Evolutionary conservation across 495 filamentous ascomycete genomes (phyloP), one percentile per base, ranked within the genome.

Genomic region (Penicillium soppii): DNA sequence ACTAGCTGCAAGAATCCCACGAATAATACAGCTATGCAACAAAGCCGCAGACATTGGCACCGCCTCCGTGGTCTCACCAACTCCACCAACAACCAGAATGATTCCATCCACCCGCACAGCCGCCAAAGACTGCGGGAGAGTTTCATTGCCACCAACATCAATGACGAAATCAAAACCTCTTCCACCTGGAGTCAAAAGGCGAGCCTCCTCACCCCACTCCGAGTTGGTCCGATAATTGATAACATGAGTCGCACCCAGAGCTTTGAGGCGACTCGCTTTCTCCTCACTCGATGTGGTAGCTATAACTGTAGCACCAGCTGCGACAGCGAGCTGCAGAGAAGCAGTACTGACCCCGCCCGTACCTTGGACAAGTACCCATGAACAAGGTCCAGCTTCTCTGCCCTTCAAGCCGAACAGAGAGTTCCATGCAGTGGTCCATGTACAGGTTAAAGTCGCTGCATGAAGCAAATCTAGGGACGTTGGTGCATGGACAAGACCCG

Each of bases 281-380:
- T 69, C 68, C 0, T 75, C 73, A 2, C 77, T 80, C 7, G 82
- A 87, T 0, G 87, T 90, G 0, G 86, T 91, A 0, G 85, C 78
- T 50, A 92, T 89, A 29, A 90, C 84, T 1, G 52, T 78, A 2
- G 87, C 88, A 15, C 87, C 86, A 3, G 80, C 82, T 0, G 86
- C 83, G 57, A 88, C 85, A 20, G 88, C 86, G 54, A 90, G 89
- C 72, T 83, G 84, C 25, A 90, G 52, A 9, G 79, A 83, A 58
- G 89, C 87, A 16, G 89, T 73, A 48, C 75, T 81, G 17, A 90
- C 86, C 30, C 87, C 87, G 0, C 88, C 87, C 0, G 84, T 89
- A 5, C 88, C 87, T 54, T 89, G 85, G 2, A 83, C 52, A 6
- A 66, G 43, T 6, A 66, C 59, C n/a, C n/a, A n/a, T n/a, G n/a